phyloP scores from a whole-genome alignment of 78 protist genomes.

The Dictyostelium firmibasis region DNA sequence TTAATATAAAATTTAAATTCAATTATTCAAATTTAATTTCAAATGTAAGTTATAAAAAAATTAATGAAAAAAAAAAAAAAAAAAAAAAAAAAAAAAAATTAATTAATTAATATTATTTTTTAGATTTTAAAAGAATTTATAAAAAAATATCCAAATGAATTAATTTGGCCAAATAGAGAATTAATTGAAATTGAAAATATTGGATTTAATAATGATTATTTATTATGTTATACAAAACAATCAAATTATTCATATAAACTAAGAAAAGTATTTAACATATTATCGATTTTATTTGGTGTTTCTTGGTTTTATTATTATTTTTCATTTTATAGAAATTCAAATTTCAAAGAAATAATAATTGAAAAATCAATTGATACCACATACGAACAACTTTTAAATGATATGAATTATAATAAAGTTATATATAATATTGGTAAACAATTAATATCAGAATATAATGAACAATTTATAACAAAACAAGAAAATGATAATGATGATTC shows the following conservation, averaged over 20 bases:
- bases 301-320: neutral
- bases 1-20: neutral
- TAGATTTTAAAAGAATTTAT: neutral
- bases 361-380: neutral
- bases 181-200: neutral
- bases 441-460: neutral
- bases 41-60: neutral
- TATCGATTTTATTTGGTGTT: neutral
- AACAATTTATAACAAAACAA: neutral
- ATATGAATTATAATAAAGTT: neutral
- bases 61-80: too few species aligned
- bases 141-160: neutral
- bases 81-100: neutral
- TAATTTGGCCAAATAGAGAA: constrained; percentile 1
- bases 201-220: neutral
- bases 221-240: neutral
- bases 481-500: neutral
- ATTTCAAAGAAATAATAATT: neutral
- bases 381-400: neutral
- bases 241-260: neutral
- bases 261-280: neutral
- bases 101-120: neutral
- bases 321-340: neutral
- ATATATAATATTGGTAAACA: neutral
- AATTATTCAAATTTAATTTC: neutral